Conservation (phyloP, 208 protist species). For the Vickermania ingenoplastis region DNA sequence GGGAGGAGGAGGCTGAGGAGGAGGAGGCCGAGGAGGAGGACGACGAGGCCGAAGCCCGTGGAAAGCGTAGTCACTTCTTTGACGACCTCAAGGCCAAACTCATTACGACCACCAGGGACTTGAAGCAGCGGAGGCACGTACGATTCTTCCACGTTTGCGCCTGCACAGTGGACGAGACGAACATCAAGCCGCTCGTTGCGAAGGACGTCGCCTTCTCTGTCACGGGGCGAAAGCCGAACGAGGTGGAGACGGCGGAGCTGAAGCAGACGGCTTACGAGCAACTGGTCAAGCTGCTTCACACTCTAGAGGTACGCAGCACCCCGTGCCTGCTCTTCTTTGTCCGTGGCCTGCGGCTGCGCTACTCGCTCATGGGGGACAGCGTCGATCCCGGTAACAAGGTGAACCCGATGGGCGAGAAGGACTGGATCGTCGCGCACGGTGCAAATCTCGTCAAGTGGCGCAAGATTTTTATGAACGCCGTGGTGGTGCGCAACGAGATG, state of each 20-base stretch:
- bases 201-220: constrained; percentile 43
- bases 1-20: constrained; percentile 15
- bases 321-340: constrained; percentile 76
- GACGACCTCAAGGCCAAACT: constrained; percentile 35
- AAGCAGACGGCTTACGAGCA: constrained; percentile 49
- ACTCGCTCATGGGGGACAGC: constrained; percentile 22
- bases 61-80: constrained; percentile 24
- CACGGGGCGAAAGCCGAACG: constrained; percentile 36
- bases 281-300: constrained; percentile 45
- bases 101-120: constrained; percentile 19
- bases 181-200: constrained; percentile 47
- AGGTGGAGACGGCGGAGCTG: constrained; percentile 33
- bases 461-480: constrained; percentile 52
- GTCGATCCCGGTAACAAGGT: constrained; percentile 2
- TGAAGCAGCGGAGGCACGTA: constrained; percentile 38
- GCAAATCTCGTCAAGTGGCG: constrained; percentile 65
- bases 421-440: constrained; percentile 37
- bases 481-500: constrained; percentile 64
- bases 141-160: constrained; percentile 80
- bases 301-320: constrained; percentile 57
- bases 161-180: constrained; percentile 51
- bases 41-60: background rate
- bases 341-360: constrained; percentile 39
- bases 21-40: constrained; percentile 5
- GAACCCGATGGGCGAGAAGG: constrained; percentile 13